Evolutionary conservation across 2,329 filamentous ascomycete genomes (phyloP).

Genomic region (Aspergillus udagawae): DNA sequence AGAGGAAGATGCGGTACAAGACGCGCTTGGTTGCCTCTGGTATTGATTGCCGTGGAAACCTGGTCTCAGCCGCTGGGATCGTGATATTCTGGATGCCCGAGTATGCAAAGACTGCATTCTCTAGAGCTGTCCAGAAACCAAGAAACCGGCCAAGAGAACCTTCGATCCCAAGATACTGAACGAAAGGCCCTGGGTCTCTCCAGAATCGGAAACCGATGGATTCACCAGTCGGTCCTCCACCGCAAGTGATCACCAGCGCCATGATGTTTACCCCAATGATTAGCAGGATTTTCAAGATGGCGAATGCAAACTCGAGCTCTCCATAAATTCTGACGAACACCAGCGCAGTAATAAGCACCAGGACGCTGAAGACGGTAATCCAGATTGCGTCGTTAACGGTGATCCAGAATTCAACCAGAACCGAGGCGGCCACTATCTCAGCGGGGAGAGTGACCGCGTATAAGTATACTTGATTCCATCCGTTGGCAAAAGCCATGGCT

Average conservation of each 20-base stretch:
- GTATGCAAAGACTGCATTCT: conserved; percentile 17
- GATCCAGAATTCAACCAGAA: conserved; percentile 3
- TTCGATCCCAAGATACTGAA: conserved; percentile 9
- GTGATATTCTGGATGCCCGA: conserved; percentile 47
- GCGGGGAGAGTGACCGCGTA: conserved; percentile 30
- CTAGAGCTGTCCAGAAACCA: conserved; percentile 11
- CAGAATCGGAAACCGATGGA: conserved; percentile 14
- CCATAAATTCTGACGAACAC: conserved; percentile 4
- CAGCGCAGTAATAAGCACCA: not conserved
- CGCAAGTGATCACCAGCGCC: conserved; percentile 10
- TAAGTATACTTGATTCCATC: conserved; percentile 38
- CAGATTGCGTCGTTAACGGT: not conserved
- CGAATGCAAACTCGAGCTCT: conserved; percentile 14
- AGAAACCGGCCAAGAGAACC: conserved; percentile 18
- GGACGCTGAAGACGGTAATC: not conserved
- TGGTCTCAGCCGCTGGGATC: conserved; percentile 52
- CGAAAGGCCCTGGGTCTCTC: conserved; percentile 12
- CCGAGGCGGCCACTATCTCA: conserved; percentile 31
- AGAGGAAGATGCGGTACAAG: conserved; percentile 52
- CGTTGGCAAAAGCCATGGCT: conserved; percentile 31
- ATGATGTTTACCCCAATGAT: conserved; percentile 18
- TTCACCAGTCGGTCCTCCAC: conserved; percentile 14
- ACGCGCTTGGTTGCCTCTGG: conserved; percentile 51
- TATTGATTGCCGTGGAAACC: conserved; percentile 48
- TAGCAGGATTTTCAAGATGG: conserved; percentile 13